phyloP scores from a whole-genome alignment of 2,329 filamentous ascomycete species.

The Elsinoe australis region DNA sequence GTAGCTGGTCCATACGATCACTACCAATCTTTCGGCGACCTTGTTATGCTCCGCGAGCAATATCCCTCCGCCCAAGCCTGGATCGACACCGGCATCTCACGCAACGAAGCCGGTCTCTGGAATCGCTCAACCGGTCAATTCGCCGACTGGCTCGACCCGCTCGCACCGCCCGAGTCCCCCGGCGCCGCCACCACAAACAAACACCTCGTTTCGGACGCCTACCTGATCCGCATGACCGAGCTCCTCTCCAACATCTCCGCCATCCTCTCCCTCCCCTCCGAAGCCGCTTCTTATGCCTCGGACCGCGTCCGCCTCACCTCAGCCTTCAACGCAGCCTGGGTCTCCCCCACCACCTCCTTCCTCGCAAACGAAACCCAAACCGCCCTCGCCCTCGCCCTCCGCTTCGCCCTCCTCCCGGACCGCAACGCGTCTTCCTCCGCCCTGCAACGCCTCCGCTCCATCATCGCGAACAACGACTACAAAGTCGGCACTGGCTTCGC shows the following conservation, averaged over 20 bases:
- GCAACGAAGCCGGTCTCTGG: too few species aligned
- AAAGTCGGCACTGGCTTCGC: constrained; percentile 35
- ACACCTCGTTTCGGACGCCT: constrained; percentile 35
- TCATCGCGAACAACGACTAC: constrained; percentile 23
- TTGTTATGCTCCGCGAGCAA: too few species aligned
- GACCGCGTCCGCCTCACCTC: constrained; percentile 22
- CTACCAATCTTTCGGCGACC: too few species aligned
- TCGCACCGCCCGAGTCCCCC: constrained; percentile 31
- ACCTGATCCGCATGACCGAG: constrained; percentile 32
- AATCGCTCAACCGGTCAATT: constrained; percentile 31
- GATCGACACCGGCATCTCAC: too few species aligned
- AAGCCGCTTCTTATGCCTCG: constrained; percentile 23
- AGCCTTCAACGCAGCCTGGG: constrained; percentile 27
- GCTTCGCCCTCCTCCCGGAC: constrained; percentile 24
- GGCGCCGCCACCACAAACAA: constrained; percentile 30
- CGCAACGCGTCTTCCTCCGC: constrained; percentile 18
- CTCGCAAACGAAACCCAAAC: constrained; percentile 32
- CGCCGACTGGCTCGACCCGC: constrained; percentile 38
- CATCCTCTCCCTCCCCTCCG: constrained; percentile 23
- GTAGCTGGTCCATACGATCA: too few species aligned
- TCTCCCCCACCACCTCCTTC: constrained; percentile 26
- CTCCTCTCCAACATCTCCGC: constrained; percentile 28
- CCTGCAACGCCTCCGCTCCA: constrained; percentile 24
- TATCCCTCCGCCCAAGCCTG: too few species aligned
- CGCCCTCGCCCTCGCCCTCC: constrained; percentile 24